Conservation (phyloP, 176 grass and related monocot species). For the Alopecurus myosuroides region DNA sequence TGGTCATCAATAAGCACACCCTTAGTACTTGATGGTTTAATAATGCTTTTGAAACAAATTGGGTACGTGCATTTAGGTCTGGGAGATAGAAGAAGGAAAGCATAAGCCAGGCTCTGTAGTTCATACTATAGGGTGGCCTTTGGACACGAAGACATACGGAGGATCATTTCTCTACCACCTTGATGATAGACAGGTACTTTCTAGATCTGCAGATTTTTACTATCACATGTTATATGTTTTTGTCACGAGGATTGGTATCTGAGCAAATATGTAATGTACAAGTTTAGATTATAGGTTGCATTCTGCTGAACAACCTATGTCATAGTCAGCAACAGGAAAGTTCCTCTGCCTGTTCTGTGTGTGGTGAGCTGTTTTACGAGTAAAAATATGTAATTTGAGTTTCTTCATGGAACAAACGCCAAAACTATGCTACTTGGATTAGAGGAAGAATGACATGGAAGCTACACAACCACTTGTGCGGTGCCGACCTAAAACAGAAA, state of each 20-base stretch:
- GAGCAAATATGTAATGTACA: background rate
- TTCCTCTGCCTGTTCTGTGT: background rate
- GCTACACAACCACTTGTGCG: background rate
- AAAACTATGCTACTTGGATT: background rate
- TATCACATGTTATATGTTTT: background rate
- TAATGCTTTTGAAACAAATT: background rate
- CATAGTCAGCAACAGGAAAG: background rate
- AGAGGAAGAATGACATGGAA: background rate
- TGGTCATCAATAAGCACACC: no score
- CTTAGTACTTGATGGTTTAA: background rate
- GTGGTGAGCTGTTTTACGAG: background rate
- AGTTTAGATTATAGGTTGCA: background rate
- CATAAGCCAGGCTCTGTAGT: constrained; percentile 75
- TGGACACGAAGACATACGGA: constrained; percentile 81
- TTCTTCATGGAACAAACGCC: background rate
- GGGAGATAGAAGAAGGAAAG: constrained; percentile 91
- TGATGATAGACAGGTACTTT: constrained; percentile 76
- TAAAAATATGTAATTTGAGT: background rate
- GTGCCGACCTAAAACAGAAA: background rate
- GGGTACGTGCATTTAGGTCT: constrained; percentile 51
- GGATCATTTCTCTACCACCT: constrained; percentile 93
- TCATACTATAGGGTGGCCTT: constrained; percentile 95
- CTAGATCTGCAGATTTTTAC: background rate
- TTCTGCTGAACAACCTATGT: background rate
- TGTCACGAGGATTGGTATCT: background rate